Percentiles rank a stretch among this genome's conserved stretches.
Evolutionary conservation across 352 stramenopile species (phyloP).

Genomic region (Pythium vanterpoolii): DNA sequence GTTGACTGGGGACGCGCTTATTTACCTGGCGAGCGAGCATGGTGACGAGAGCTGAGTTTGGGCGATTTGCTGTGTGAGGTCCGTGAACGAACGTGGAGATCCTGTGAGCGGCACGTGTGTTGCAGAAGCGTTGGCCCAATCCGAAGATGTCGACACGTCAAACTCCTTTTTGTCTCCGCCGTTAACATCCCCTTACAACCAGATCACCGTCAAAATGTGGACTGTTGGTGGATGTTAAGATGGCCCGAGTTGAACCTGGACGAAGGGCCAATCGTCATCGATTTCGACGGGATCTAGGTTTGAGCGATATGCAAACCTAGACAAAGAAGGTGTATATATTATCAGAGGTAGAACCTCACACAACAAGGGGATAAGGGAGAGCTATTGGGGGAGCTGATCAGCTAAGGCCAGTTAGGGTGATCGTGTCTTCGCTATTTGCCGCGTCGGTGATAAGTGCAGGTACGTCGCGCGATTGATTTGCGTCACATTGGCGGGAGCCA

Average conservation of each 20-base stretch:
- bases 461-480: neutral
- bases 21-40: slow-evolving; percentile 41
- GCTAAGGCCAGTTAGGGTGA: slow-evolving; percentile 10
- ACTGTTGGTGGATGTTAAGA: slow-evolving; percentile 18
- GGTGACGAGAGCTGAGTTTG: neutral
- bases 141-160: slow-evolving; percentile 16
- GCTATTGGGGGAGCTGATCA: slow-evolving; percentile 1
- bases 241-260: slow-evolving; percentile 9
- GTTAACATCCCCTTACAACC: slow-evolving; percentile 22
- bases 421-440: slow-evolving; percentile 30
- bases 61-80: slow-evolving; percentile 1
- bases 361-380: neutral
- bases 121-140: slow-evolving; percentile 12
- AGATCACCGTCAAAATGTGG: neutral
- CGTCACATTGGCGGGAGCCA: neutral
- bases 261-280: slow-evolving; percentile 1
- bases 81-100: slow-evolving; percentile 1
- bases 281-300: slow-evolving; percentile 5
- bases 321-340: slow-evolving; percentile 7
- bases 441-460: slow-evolving; percentile 22
- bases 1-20: neutral
- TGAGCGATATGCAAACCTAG: neutral
- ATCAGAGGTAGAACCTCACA: slow-evolving; percentile 6
- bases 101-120: slow-evolving; percentile 18
- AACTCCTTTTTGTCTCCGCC: slow-evolving; percentile 23